Conservation (phyloP, 768 basidiomycete species). For the Punctularia strigosozonata region DNA sequence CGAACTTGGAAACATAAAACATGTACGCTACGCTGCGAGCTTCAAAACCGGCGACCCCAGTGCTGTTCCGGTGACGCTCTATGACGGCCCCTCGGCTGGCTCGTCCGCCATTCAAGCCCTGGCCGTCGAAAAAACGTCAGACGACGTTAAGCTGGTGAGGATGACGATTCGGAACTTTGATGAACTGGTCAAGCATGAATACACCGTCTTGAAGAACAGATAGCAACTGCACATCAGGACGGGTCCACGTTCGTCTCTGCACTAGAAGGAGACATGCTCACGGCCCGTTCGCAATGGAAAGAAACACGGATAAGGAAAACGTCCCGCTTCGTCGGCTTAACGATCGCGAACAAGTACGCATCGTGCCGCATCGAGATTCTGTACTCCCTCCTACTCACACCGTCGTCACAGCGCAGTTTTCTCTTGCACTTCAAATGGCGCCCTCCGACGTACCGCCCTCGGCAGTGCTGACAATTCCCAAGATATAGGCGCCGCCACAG, state of each 20-base stretch:
- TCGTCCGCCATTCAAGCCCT: conserved; percentile 27
- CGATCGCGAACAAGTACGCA: conserved; percentile 35
- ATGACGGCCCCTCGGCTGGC: conserved; percentile 20
- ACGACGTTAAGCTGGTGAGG: conserved; percentile 28
- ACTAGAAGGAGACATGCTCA: conserved; percentile 27
- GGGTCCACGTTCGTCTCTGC: conserved; percentile 38
- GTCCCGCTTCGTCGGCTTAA: conserved; percentile 53
- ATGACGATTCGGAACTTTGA: conserved; percentile 1
- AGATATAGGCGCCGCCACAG: conserved; percentile 15
- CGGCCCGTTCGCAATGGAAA: conserved; percentile 41
- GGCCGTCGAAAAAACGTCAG: conserved; percentile 14
- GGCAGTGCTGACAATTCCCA: conserved; percentile 13
- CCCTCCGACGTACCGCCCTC: conserved; percentile 38
- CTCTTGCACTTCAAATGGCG: conserved; percentile 70
- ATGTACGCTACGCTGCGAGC: conserved; percentile 30
- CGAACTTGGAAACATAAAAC: conserved; percentile 67
- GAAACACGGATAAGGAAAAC: conserved; percentile 45
- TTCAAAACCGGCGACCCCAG: conserved; percentile 20
- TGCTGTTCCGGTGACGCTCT: conserved; percentile 20
- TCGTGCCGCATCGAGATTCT: no score
- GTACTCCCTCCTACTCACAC: no score
- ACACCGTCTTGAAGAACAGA: conserved; percentile 35
- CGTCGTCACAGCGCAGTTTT: conserved; percentile 30
- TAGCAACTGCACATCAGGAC: conserved; percentile 53
- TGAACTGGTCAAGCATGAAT: conserved; percentile 7